These are phyloP conservation scores for Fusarium scirpi DNA, from an alignment of 2,329 filamentous ascomycete genomes.

Conservation along the genomic window DNA sequence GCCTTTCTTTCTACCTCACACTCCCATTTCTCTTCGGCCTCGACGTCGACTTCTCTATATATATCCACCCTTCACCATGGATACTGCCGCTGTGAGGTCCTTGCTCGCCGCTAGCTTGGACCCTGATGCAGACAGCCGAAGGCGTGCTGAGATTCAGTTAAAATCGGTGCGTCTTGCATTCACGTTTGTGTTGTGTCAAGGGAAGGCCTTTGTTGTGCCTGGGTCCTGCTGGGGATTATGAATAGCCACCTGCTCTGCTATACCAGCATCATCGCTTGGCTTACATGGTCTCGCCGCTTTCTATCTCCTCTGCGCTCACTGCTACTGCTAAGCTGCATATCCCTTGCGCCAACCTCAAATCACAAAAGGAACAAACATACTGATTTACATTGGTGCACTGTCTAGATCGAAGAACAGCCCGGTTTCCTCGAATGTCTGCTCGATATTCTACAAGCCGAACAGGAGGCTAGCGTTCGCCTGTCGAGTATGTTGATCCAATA, in stretches of 20 bases:
- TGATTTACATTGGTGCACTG: slow-evolving; percentile 35
- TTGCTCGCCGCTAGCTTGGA: slow-evolving; percentile 83
- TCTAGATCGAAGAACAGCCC: slow-evolving; percentile 86
- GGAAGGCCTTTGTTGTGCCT: slow-evolving; percentile 14
- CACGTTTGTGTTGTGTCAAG: slow-evolving; percentile 12
- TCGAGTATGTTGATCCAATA: slow-evolving; percentile 75
- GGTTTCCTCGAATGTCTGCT: slow-evolving; percentile 92
- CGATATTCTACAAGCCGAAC: slow-evolving; percentile 89
- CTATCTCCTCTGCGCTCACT: slow-evolving; percentile 24
- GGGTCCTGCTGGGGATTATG: not conserved
- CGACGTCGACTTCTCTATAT: slow-evolving; percentile 44
- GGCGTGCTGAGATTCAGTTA: slow-evolving; percentile 82
- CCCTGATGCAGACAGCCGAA: slow-evolving; percentile 78
- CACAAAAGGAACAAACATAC: slow-evolving; percentile 16
- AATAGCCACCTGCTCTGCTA: not conserved
- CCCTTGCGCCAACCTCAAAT: slow-evolving; percentile 30
- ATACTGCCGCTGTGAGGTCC: slow-evolving; percentile 78
- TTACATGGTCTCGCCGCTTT: slow-evolving; percentile 1
- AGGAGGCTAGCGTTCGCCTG: slow-evolving; percentile 84
- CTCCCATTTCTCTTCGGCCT: slow-evolving; percentile 41
- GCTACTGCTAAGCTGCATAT: slow-evolving; percentile 25
- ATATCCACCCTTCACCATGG: slow-evolving; percentile 65
- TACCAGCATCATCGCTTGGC: not conserved
- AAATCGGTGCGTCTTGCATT: slow-evolving; percentile 73
- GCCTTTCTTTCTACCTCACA: slow-evolving; percentile 36